Evolutionary conservation across 1,284 basidiomycete species (phyloP), one percentile per base, ranked within the genome.

Genomic region (Trametes pubescens): DNA sequence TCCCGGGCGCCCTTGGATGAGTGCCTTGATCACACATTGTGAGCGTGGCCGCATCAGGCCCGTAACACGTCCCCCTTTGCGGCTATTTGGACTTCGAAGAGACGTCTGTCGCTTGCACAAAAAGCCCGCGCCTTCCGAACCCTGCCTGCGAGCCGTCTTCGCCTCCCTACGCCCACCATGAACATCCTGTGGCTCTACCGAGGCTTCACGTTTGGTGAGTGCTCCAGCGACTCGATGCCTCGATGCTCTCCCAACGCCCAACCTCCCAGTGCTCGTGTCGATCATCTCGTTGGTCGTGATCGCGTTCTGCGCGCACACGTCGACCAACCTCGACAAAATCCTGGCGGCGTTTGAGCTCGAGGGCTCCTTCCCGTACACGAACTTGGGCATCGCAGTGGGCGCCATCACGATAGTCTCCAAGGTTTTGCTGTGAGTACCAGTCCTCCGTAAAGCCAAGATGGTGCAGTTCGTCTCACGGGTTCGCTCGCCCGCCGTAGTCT

Each of bases 121-220:
- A 54, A 54, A 37, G 52, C n/a, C 6, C 13, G 4, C 13, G 7
- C 22, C 7, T 4, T n/a, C 18, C 4, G 13, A 22, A 13, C 29
- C 4, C 37, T 40, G 11, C n/a, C 18, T 24, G 11, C 5, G 4
- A 14, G n/a, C 51, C 1, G 16, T 18, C 13, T 14, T 18, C 47
- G 9, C 6, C 9, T 1, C 7, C 43, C 32, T 35, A 26, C 29
- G 7, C 24, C 21, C 26, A 44, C 46, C 59, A 61, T 61, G 59
- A 61, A 61, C 48, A 5, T 51, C 35, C 53, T 61, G 18, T 61
- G 59, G 59, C 26, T 61, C 26, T 61, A 56, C 35, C 59, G 59
- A 16, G 59, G 51, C 14, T 56, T 56, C 53, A 61, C 59, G 11
- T 38, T 61, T 14, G 52, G 59, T 61, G 29, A 44, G 59, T 44